Evolutionary conservation across 352 stramenopile genomes (phyloP), one percentile per base, ranked within the genome.

Genomic region (Phytophthora brassicae): DNA sequence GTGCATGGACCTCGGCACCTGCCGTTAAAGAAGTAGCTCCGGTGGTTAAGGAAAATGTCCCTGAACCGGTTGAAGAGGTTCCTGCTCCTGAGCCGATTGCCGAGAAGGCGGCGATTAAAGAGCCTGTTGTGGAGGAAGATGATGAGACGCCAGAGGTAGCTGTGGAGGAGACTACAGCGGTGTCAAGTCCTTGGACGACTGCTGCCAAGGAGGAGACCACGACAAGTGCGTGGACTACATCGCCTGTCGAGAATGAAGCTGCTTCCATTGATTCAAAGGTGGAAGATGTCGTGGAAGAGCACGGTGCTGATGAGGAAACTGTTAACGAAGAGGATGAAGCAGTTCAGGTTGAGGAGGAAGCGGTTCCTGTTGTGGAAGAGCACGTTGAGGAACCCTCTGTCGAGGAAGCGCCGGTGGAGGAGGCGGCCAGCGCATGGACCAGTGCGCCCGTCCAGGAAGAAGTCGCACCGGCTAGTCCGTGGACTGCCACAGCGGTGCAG

Each of bases 181-280:
- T 50, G 13, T 66, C 64, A 17, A 60, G 60, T 12, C 38, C 42
- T 0, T 60, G 52, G 66, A 68, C 53, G 38, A 28, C 28, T 19
- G 43, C 24, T 13, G 57, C 56, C 47, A 31, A 64, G 6, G 17
- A 61, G 16, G 55, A 68, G 7, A 49, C 53, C 8, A 23, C 42
- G n/a, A 52, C 60, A 13, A 68, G 48, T 22, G 65, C 75, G 24
- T 87, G 77, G 79, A 87, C 77, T 47, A 48, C 66, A 8, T 17
- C 64, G 8, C 66, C 72, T 43, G 62, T 69, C 20, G 51, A 72
- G 56, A 51, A 75, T 6, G 58, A 70, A 56, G 28, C 52, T 14
- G 43, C 48, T 19, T 49, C 63, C n/a, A 53, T 53, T 33, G 60
- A 54, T 7, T 57, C 58, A 5, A 52, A 69, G 39, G 49, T 70